Base-by-base conservation (phyloP, 208 protist genomes). In the Trypanosoma avium region DNA sequence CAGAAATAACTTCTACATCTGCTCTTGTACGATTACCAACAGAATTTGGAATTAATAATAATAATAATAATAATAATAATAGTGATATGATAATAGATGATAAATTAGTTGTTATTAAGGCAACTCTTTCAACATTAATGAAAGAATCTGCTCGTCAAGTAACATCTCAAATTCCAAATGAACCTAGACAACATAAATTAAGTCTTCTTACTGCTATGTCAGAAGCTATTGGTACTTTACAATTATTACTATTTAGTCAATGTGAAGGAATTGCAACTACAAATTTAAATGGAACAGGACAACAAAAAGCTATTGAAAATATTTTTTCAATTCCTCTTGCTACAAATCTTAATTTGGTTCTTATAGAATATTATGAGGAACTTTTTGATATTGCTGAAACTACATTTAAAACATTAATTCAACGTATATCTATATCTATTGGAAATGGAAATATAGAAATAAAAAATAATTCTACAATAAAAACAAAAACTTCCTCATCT, bases 201-300 rank as follows among this genome's bases (percentile, higher is more conserved):
- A 36, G 27, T 42, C 52, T 60, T 61, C 61, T 69, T n/a, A 26
- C 56, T 9, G 67, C 72, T 8, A 75, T 92, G 24, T 70, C 79
- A 7, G 77, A 84, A 27, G 78, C 82, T 19, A 76, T 87, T 46
- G 79, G 80, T 21, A 76, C 76, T n/a, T 62, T 92, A 55, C 86
- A 92, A 48, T 67, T 92, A 26, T 67, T 89, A 40, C 70, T 89
- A 10, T 79, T 92, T n/a, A 80, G 86, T 57, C 71, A 82, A 13
- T 86, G 82, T 49, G 30, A 43, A 27, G 40, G 33, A 6, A 27
- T 38, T 19, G 15, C 29, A 1, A 12, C 26, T 40, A 1, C 35
- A 3, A 47, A 70, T 12, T 27, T 61, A 30, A 56, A n/a, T 35
- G 32, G 29, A 21, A 42, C 30, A 19, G 33, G 21, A 22, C 50